These are phyloP conservation scores for Adansonia madagascariensis DNA, from an alignment of 441 rosid genomes.

Conservation along the genomic window DNA sequence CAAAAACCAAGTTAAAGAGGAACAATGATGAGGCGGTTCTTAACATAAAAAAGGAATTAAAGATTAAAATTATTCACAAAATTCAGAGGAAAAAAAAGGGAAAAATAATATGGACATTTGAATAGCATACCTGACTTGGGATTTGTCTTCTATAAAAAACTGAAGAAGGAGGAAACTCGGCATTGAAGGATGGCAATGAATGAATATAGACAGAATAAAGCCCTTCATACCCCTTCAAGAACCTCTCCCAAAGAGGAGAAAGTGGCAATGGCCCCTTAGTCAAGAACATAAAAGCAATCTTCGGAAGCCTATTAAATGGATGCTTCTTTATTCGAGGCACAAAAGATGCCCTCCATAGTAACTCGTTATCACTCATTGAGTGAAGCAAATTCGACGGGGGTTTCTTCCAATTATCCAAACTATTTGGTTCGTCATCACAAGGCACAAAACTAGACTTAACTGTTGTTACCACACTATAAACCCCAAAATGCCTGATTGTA, in stretches of 20 bases:
- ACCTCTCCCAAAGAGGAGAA: slow-evolving; percentile 88
- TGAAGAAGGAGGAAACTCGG: slow-evolving; percentile 58
- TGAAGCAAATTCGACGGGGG: slow-evolving; percentile 68
- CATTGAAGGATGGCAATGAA: slow-evolving; percentile 66
- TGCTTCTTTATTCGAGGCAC: slow-evolving; percentile 61
- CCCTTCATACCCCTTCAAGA: slow-evolving; percentile 69
- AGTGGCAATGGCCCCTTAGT: slow-evolving; percentile 92
- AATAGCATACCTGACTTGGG: slow-evolving; percentile 74
- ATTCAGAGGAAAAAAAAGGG: not conserved
- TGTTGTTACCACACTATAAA: slow-evolving; percentile 50
- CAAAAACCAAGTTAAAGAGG: not conserved
- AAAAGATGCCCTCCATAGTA: slow-evolving; percentile 87
- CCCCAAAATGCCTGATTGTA: slow-evolving; percentile 62
- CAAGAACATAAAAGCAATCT: slow-evolving; percentile 96
- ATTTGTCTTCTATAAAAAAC: slow-evolving; percentile 73
- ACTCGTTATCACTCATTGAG: slow-evolving; percentile 74
- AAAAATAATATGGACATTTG: slow-evolving; percentile 18
- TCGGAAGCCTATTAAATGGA: slow-evolving; percentile 74
- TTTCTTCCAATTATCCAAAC: slow-evolving; percentile 59
- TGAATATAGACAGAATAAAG: slow-evolving; percentile 79
- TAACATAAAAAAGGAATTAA: not conserved
- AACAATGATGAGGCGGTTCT: not conserved
- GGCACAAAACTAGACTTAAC: slow-evolving; percentile 56
- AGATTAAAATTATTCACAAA: not conserved
- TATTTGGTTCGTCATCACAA: slow-evolving; percentile 44